Base-by-base conservation (phyloP, 352 stramenopile genomes). In the Globisporangium nagaii region DNA sequence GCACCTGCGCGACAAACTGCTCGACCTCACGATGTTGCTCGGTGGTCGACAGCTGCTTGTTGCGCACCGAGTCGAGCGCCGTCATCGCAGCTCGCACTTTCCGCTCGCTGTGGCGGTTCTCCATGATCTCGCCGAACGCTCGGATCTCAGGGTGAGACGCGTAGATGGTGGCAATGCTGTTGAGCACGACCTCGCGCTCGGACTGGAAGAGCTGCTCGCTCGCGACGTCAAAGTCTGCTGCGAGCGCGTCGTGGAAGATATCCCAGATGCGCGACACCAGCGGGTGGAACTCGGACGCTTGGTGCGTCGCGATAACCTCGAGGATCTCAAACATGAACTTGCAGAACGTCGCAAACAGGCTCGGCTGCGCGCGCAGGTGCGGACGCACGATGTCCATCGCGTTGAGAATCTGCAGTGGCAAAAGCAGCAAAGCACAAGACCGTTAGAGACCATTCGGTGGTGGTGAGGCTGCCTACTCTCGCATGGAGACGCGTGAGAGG, bases 261-360 rank as follows among this genome's bases (percentile, higher is more conserved):
- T 73, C 69, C 54, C 79, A 73, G 0, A 69, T 58, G 25, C 76
- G 66, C 6, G 70, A 60, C 0, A 88, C 66, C 7, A 90, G 66
- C 42, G 71, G 66, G n/a, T 79, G 68, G 43, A 91, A 91, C 51
- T 89, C 81, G 12, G 65, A 69, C 19, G 81, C 71, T 19, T 87
- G 78, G 59, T 89, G 77, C 15, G 70, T 67, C 4, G 65, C 70
- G 39, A 91, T 84, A 1, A 84, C 70, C 8, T 76, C 65, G 12
- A 91, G 53, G n/a, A 89, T 67, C 24, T 89, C 73, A 58, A 91
- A 84, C 19, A 88, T 31, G 47, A 87, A 85, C 19, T 71, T 63
- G 36, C 75, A 75, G 27, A 82, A 70, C 1, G 60, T 57, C 5
- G 63, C 49, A 34, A 80, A 58, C 3, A 72, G 50, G 11, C 36